Evolutionary conservation across 805 yeast species (phyloP), one percentile per base, ranked within the genome.

Genomic region (Metschnikowia lunata): DNA sequence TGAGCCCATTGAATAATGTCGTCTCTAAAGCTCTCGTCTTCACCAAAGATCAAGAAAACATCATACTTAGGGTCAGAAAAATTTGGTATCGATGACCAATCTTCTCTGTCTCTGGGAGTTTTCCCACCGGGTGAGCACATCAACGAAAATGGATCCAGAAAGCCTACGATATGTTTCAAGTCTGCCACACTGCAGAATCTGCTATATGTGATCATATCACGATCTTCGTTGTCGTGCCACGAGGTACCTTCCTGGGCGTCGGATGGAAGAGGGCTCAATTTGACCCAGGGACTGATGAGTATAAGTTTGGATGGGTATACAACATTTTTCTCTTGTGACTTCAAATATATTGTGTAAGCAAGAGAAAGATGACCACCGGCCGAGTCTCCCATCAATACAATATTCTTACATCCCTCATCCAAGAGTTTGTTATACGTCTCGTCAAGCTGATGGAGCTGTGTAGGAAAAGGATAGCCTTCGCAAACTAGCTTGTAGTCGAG

Each of bases 1-100:
- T 58, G 54, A 8, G 59, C 52, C 70, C 72, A 71, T 37, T 59
- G 61, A 38, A 63, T 51, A 18, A 69, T 53, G 42, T 67, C 71
- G 50, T 70, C 75, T 45, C 74, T 56, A 47, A 71, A 70, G 13
- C 58, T 54, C 49, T 71, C 75, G 42, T 69, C 72, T 55, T 70
- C 75, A 15, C 75, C 74, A 7, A 52, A 47, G n/a, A 69, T 47
- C 26, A 69, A 46, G 30, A 67, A 62, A 3, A 69, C 60, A 30
- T 58, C 60, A 36, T 43, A 43, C 1, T 57, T 44, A 8, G 63
- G 57, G 32, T 58, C 56, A 6, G 52, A 55, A 41, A 60, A 64
- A 29, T 64, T 61, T 5, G 67, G 62, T 18, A 67, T 67, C 3
- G 52, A 51, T 6, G 40, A 47, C 74, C 74, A 70, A 39, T 69